These are phyloP conservation scores for Macrolepiota fuliginosa DNA, from an alignment of 768 basidiomycete genomes.

Conservation along the genomic window DNA sequence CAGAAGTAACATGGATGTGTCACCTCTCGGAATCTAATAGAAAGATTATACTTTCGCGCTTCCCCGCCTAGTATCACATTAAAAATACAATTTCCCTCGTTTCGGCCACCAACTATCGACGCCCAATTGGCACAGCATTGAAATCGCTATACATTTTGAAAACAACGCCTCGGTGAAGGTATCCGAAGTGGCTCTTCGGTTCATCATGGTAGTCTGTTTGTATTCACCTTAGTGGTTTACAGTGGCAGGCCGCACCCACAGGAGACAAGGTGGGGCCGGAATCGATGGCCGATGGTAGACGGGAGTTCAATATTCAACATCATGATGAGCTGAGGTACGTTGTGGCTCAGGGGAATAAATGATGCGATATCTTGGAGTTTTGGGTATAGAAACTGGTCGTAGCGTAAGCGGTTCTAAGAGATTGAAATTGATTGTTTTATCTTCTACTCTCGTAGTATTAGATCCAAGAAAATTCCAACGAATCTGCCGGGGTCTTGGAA, in stretches of 20 bases:
- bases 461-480: neutral
- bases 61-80: no score
- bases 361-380: neutral
- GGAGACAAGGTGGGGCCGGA: neutral
- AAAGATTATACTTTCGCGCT: no score
- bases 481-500: neutral
- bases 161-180: neutral
- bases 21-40: no score
- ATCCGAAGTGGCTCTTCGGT: neutral
- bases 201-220: neutral
- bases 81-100: no score
- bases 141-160: neutral
- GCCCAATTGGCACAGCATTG: neutral
- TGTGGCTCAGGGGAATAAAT: neutral
- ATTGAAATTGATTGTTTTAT: neutral
- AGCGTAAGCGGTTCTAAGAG: neutral
- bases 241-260: no score
- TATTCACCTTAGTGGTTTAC: neutral
- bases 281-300: neutral
- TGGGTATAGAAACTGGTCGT: neutral
- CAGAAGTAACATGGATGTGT: no score
- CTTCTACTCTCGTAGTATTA: neutral
- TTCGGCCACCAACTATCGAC: neutral
- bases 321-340: neutral
- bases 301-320: neutral